Base-by-base conservation (phyloP, 768 basidiomycete species). In the Lyophyllum decastes region DNA sequence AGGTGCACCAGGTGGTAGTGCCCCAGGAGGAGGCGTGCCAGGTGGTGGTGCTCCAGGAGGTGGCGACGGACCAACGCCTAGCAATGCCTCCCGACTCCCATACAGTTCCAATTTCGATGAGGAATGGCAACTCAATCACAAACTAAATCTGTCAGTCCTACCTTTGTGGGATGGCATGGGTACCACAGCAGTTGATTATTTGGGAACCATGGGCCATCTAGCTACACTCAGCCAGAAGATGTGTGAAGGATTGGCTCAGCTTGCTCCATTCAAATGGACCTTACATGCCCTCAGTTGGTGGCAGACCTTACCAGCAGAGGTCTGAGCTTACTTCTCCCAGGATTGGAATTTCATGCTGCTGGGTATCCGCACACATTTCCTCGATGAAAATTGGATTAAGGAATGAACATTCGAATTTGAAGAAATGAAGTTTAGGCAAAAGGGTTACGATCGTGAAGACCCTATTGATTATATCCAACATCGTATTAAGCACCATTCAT, bases 381-480 rank as follows among this genome's bases (percentile, higher is more conserved):
- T 65, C 43, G 43, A 61, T 33, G 44, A 47, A 0, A 45, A 25
- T 4, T 62, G 64, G 64, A 7, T 53, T 6, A 19, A 56, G 22
- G 54, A 55, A 1, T 44, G 61, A 1, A 41, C 45, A 0, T 12
- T 40, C 1, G 61, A 65, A 51, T 65, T 61, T n/a, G 61, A 65
- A 17, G 54, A 60, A 30, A 64, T 64, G 62, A 26, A 44, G 14
- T 64, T 61, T 47, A 35, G 55, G 0, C 59, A 49, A 19, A n/a
- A 30, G 6, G 26, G 48, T 11, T 25, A 49, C 48, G 48, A 49
- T 12, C 24, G 26, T 6, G 48, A 49, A 30, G 8, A 17, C 24
- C 48, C 48, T 2, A 33, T 35, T 5, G 48, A 49, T 11, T 49
- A 30, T 27, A 17, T 49, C 6, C 30, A 49, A 34, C 25, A 17